A percentile compares a stretch with the other conserved stretches of the same genome.
These are phyloP conservation scores for Pestalotiopsis sp. DNA, from an alignment of 2,329 filamentous ascomycete genomes.

Conservation along the genomic window DNA sequence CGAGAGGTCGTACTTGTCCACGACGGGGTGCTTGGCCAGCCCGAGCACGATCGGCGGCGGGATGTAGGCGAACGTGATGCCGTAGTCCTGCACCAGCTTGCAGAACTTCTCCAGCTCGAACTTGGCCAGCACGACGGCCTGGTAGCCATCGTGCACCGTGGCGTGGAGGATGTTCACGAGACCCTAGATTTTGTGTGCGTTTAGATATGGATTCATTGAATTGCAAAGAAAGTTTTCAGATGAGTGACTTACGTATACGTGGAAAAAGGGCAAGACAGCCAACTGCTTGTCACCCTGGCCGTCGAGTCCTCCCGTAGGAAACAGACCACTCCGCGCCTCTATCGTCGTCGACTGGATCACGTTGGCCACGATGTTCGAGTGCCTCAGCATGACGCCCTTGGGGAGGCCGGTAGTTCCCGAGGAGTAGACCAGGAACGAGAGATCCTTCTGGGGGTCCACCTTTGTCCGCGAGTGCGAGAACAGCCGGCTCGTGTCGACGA, in stretches of 20 bases:
- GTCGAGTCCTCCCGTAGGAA: conserved; percentile 55
- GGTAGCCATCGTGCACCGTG: conserved; percentile 67
- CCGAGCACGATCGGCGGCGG: conserved; percentile 83
- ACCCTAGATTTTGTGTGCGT: conserved; percentile 40
- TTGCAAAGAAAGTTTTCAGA: too few relatives aligned
- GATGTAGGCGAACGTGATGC: conserved; percentile 77
- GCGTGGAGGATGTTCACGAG: conserved; percentile 71
- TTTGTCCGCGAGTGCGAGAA: conserved; percentile 54
- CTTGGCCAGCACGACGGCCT: conserved; percentile 71
- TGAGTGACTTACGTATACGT: conserved; percentile 71
- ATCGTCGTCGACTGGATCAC: conserved; percentile 54
- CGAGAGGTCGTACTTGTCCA: conserved; percentile 80
- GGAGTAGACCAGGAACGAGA: conserved; percentile 85
- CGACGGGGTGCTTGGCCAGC: conserved; percentile 76
- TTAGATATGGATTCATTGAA: neutral
- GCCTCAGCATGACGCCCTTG: conserved; percentile 87
- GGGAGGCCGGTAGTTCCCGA: conserved; percentile 89
- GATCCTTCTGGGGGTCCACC: conserved; percentile 68
- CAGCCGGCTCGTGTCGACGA: conserved; percentile 61
- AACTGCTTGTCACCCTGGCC: conserved; percentile 72
- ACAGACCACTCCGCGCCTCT: conserved; percentile 58
- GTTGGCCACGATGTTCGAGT: conserved; percentile 82
- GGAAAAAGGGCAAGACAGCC: conserved; percentile 85
- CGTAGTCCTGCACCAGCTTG: conserved; percentile 71
- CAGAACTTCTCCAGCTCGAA: conserved; percentile 86